Conservation (phyloP, 495 filamentous ascomycete species). For the Aspergillus hancockii region DNA sequence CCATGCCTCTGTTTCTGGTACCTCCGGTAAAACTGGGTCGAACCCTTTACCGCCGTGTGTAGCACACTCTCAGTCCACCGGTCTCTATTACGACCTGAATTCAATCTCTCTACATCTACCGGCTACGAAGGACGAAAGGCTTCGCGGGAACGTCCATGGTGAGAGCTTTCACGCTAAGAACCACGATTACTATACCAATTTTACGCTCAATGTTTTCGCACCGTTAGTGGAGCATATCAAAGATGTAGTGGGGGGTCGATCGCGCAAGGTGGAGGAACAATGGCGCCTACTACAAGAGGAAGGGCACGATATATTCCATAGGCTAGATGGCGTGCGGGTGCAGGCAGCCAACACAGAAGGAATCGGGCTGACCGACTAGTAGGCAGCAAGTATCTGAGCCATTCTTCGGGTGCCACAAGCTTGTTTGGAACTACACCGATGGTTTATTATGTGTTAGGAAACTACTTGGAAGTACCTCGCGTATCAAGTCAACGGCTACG, state of each 20-base stretch:
- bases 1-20: slow-evolving; percentile 18
- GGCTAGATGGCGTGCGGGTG: slow-evolving; percentile 57
- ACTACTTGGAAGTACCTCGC: slow-evolving; percentile 37
- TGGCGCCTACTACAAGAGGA: slow-evolving; percentile 79
- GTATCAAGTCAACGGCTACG: slow-evolving; percentile 83
- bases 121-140: slow-evolving; percentile 53
- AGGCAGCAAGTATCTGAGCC: slow-evolving; percentile 70
- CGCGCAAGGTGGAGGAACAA: slow-evolving; percentile 71
- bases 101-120: slow-evolving; percentile 64
- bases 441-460: slow-evolving; percentile 73
- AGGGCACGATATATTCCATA: slow-evolving; percentile 79
- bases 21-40: slow-evolving; percentile 29
- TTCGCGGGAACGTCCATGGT: slow-evolving; percentile 59
- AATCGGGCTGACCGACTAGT: background rate
- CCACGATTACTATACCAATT: slow-evolving; percentile 84
- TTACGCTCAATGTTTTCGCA: slow-evolving; percentile 92
- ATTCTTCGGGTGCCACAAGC: slow-evolving; percentile 81
- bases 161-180: slow-evolving; percentile 81
- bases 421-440: slow-evolving; percentile 87
- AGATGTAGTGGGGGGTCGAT: slow-evolving; percentile 69
- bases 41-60: slow-evolving; percentile 64
- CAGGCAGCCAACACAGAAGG: too few relatives aligned
- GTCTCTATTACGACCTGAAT: slow-evolving; percentile 88
- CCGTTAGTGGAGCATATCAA: slow-evolving; percentile 76
- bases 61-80: slow-evolving; percentile 68